A percentile compares a stretch with the other conserved stretches of the same genome.
These are phyloP conservation scores for Tricholoma furcatifolium DNA, from an alignment of 768 basidiomycete genomes.

Conservation along the genomic window DNA sequence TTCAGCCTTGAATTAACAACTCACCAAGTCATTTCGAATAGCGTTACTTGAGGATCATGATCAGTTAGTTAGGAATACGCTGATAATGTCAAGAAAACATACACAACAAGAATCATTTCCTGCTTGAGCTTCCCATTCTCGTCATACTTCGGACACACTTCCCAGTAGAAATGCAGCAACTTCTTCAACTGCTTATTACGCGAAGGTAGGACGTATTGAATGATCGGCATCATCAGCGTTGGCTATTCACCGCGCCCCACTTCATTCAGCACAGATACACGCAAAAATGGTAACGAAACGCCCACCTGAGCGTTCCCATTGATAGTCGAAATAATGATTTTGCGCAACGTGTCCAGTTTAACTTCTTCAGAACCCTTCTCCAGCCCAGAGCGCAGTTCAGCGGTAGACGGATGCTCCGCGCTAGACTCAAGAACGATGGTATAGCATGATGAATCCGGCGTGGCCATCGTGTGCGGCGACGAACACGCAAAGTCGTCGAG, in stretches of 20 bases:
- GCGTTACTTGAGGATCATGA: constrained; percentile 65
- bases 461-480: constrained; percentile 24
- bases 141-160: constrained; percentile 97
- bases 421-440: constrained; percentile 76
- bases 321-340: constrained; percentile 90
- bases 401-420: constrained; percentile 72
- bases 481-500: constrained; percentile 8
- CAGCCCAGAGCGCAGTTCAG: constrained; percentile 77
- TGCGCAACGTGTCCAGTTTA: constrained; percentile 93
- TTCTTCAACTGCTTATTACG: constrained; percentile 97
- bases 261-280: not conserved
- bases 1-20: constrained; percentile 25
- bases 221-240: constrained; percentile 94
- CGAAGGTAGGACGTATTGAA: constrained; percentile 96
- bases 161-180: constrained; percentile 93
- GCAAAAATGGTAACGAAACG: not conserved
- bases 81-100: constrained; percentile 31
- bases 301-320: constrained; percentile 92
- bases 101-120: constrained; percentile 99
- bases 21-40: constrained; percentile 93
- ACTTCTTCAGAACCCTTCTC: constrained; percentile 97
- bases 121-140: constrained; percentile 97
- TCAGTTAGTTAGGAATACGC: not conserved
- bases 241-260: constrained; percentile 49
- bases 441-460: constrained; percentile 68